phyloP scores from a whole-genome alignment of 108 stramenopile species.

The Schizochytrium sp. region DNA sequence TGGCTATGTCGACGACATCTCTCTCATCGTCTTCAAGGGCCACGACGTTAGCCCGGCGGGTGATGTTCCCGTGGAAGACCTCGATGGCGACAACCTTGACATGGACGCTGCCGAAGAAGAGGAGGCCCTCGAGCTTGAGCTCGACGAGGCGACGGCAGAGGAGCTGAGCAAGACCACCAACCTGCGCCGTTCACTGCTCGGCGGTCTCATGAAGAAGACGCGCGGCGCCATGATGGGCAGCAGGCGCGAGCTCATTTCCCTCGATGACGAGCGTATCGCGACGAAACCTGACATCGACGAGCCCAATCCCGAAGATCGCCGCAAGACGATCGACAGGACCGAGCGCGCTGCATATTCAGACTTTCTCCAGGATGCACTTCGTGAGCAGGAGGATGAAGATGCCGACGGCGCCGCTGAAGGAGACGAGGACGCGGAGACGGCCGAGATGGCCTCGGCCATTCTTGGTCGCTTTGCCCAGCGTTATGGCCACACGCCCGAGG shows the following conservation, averaged over 20 bases:
- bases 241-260: background rate
- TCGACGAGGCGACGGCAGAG: background rate
- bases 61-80: background rate
- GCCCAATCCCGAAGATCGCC: constrained; percentile 4
- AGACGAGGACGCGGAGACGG: background rate
- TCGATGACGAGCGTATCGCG: background rate
- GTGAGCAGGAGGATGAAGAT: background rate
- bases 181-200: background rate
- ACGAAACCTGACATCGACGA: background rate
- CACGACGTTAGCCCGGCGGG: background rate
- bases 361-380: background rate
- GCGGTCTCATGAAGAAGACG: constrained; percentile 6
- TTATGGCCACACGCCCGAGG: background rate
- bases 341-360: background rate
- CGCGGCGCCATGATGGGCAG: background rate
- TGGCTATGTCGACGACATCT: constrained; percentile 14
- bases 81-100: background rate
- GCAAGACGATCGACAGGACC: background rate
- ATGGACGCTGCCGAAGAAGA: background rate
- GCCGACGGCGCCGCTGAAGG: background rate
- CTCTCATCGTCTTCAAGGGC: background rate
- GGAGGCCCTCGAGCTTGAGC: background rate
- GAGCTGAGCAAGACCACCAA: background rate
- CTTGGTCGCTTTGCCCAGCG: background rate
- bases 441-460: background rate